These are phyloP conservation scores for Aspergillus sclerotialis DNA, from an alignment of 2,329 filamentous ascomycete species.

Conservation along the genomic window DNA sequence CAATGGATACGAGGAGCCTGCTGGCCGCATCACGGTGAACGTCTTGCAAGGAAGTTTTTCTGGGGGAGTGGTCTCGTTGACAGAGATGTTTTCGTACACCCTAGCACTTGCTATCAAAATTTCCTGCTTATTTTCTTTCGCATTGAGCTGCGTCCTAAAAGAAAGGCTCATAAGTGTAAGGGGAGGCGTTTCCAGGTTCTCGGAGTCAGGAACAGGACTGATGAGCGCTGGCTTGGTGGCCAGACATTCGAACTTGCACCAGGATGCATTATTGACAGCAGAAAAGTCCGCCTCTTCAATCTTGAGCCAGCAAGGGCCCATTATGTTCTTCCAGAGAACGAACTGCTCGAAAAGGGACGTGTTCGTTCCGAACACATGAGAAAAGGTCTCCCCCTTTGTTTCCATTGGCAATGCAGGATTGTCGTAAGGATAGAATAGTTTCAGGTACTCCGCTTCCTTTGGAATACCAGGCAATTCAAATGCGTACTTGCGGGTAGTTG, in stretches of 20 bases:
- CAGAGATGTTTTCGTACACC: constrained; percentile 82
- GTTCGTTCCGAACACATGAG: constrained; percentile 86
- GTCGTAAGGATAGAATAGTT: constrained; percentile 91
- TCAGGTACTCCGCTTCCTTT: constrained; percentile 84
- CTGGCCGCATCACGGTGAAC: constrained; percentile 84
- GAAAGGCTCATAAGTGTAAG: constrained; percentile 94
- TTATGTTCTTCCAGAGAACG: constrained; percentile 96
- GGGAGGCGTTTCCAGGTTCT: constrained; percentile 75
- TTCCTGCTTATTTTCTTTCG: constrained; percentile 92
- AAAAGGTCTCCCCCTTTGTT: constrained; percentile 77
- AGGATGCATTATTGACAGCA: constrained; percentile 82
- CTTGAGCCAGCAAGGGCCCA: constrained; percentile 96
- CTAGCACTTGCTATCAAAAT: constrained; percentile 86
- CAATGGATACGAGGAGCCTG: constrained; percentile 67
- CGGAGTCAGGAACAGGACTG: constrained; percentile 64
- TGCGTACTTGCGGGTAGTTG: constrained; percentile 83
- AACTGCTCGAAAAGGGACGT: constrained; percentile 96
- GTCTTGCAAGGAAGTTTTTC: constrained; percentile 84
- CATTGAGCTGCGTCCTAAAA: constrained; percentile 79
- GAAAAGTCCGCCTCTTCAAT: constrained; percentile 80
- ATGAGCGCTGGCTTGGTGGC: constrained; percentile 73
- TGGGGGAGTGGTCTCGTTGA: constrained; percentile 80
- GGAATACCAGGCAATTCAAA: constrained; percentile 86
- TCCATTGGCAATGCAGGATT: constrained; percentile 68
- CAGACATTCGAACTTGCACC: constrained; percentile 90